A percentile compares a stretch with the other conserved stretches of the same genome.
Conservation (phyloP, 2,329 filamentous ascomycete genomes). For the Alternaria ethzedia region DNA sequence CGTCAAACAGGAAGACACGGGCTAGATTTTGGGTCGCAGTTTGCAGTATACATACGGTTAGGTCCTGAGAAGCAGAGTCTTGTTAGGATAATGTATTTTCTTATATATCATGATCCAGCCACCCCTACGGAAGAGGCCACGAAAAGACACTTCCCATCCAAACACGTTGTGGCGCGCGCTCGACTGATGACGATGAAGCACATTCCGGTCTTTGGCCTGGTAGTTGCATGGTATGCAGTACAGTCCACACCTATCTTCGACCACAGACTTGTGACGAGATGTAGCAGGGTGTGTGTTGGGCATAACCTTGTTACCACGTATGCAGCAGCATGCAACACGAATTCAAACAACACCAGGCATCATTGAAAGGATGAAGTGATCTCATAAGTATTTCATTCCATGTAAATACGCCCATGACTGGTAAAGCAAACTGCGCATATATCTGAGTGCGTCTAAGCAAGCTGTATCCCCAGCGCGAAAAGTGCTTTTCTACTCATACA, state of each 20-base stretch:
- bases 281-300: no score
- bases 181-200: neutral
- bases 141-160: no score
- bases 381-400: constrained; percentile 26
- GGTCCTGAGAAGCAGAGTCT: neutral
- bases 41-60: neutral
- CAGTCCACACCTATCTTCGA: neutral
- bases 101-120: no score
- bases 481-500: constrained; percentile 39
- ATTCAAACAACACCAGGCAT: neutral
- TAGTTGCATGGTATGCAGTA: neutral
- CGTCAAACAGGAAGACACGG: neutral
- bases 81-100: no score
- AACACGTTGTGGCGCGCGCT: neutral
- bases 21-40: neutral
- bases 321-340: neutral
- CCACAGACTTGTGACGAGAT: neutral
- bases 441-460: constrained; percentile 23
- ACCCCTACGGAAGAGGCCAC: no score
- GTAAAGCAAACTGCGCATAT: constrained; percentile 24
- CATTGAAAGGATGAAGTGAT: neutral
- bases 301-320: no score
- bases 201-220: neutral
- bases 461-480: constrained; percentile 8
- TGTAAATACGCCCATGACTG: constrained; percentile 17